Conservation (phyloP, 495 filamentous ascomycete species). For the Pseudomonodictys pantanalensis region DNA sequence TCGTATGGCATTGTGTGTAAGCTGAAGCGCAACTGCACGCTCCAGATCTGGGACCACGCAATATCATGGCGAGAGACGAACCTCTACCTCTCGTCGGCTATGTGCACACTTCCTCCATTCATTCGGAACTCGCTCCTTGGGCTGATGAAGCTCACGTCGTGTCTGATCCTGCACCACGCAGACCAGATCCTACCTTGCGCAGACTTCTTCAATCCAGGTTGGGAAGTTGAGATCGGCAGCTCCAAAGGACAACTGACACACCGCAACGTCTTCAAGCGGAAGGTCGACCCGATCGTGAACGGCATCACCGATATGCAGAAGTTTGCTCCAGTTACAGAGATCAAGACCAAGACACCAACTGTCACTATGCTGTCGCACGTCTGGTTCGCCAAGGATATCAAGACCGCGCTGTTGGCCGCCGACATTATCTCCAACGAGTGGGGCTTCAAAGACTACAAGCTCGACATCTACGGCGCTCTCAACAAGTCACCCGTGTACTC, state of each 20-base stretch:
- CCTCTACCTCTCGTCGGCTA: conserved; percentile 57
- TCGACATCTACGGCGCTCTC: conserved; percentile 62
- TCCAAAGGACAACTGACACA: conserved; percentile 57
- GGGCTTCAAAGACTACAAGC: conserved; percentile 62
- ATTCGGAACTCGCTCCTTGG: conserved; percentile 56
- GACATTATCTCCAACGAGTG: conserved; percentile 66
- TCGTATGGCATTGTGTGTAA: conserved; percentile 68
- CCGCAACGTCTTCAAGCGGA: conserved; percentile 57
- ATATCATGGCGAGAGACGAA: conserved; percentile 66
- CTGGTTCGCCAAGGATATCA: conserved; percentile 66
- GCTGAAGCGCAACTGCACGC: conserved; percentile 56
- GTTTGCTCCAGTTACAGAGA: conserved; percentile 58
- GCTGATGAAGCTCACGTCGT: conserved; percentile 58
- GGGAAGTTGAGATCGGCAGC: conserved; percentile 65
- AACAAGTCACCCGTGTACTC: conserved; percentile 60
- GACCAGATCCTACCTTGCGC: conserved; percentile 65
- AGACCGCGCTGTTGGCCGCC: conserved; percentile 60
- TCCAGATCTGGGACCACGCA: conserved; percentile 68
- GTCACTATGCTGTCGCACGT: conserved; percentile 66
- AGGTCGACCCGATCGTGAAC: conserved; percentile 67
- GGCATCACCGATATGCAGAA: conserved; percentile 65
- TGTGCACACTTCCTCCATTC: conserved; percentile 58
- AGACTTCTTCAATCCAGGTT: conserved; percentile 64
- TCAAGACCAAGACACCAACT: conserved; percentile 56
- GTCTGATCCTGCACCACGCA: conserved; percentile 60